Evolutionary conservation across 352 stramenopile genomes (phyloP), one percentile per base, ranked within the genome.

Genomic region (Phytophthora rubi): DNA sequence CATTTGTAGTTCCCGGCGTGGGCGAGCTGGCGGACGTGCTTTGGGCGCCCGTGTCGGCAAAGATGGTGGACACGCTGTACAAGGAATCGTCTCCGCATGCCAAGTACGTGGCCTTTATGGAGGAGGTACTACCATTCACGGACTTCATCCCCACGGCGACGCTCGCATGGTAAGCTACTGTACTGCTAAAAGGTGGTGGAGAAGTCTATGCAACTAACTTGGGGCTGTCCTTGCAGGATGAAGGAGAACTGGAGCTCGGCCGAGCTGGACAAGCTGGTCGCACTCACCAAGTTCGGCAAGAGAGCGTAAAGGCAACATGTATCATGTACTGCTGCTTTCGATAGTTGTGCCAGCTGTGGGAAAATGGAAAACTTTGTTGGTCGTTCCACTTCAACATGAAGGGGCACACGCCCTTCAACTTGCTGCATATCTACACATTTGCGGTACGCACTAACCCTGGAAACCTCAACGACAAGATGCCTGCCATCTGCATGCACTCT

Each of bases 91-190:
- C 78, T 39, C 93, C 92, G 7, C 91, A 82, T 48, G 76, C 90
- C 39, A 98, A 97, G 70, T 98, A 98, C 64, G 49, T 98, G 30
- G 82, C 77, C 3, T 88, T 93, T 59, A 16, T 94, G 2, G 88
- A 96, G 48, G 88, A 97, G 61, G 12, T 95, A 15, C 68, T 99
- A 53, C 97, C 97, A 1, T 98, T 99, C 79, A 99, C 97, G 12
- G 97, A 99, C 74, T 85, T 98, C 39, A 91, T 99, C 47, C 97
- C 97, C 10, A 97, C 90, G n/a, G 97, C 95, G 9, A 98, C 92
- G 2, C 62, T 99, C 37, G 94, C 92, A 10, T 99, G 95, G 94
- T 92, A 59, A 6, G 77, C 58, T 49, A 4, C 45, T 53, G 21
- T 26, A 13, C 8, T 53, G n/a, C 45, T 48, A 3, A 21, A 21